Base-by-base conservation (phyloP, 306 rosid species). In the Fragaria iinumae region DNA sequence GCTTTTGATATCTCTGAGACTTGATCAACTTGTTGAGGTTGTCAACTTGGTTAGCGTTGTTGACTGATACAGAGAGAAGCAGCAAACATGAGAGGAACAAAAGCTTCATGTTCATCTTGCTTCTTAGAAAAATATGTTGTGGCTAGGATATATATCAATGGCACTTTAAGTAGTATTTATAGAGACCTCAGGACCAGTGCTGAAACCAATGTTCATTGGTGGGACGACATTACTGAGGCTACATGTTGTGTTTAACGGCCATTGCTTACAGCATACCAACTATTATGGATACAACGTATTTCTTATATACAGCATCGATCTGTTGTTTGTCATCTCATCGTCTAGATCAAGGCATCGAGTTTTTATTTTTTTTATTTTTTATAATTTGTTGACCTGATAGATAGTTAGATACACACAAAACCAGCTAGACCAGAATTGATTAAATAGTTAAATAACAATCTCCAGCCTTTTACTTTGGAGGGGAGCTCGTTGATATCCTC, bases 31-130 rank as follows among this genome's bases (percentile, higher is more conserved):
- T 47, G 69, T 81, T 71, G 77, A 88, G 90, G 48, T 32, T 86
- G 27, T 81, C 83, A 62, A 77, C 72, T 34, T 88, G 88, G 67
- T 27, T 81, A 18, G 86, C 86, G 27, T 56, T 75, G 84, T 82
- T 79, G 84, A 83, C 60, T 3, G n/a, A 20, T 14, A 74, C 2
- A 11, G 39, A 77, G 44, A 73, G 57, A 44, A 84, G 50, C 16
- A 73, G 49, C 18, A 83, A 8, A 36, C 11, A 23, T 39, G 44
- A 11, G 23, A 27, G 14, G n/a, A 43, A 39, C 29, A 43, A 27
- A 44, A 43, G 12, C 29, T 59, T 60, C 77, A 60, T 74, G 69
- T 17, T 60, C 36, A 11, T 39, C 10, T 43, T 17, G 18, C 4
- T 41, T 10, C 21, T 56, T 56, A 64, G 36, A 72, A 55, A 55